phyloP scores from a whole-genome alignment of 192 early-diverging fungal genomes.

The Phycomyces blakesleeanus region DNA sequence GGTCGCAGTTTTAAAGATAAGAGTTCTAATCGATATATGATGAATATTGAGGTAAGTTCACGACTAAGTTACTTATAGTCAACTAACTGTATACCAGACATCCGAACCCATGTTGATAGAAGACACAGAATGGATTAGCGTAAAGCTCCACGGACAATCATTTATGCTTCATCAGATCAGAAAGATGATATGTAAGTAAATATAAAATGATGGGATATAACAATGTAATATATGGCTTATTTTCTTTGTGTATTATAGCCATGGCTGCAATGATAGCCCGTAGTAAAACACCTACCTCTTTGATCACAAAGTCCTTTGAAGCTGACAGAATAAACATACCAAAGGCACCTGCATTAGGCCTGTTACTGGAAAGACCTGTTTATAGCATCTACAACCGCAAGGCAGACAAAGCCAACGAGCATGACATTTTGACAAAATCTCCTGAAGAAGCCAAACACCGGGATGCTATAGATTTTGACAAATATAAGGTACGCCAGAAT shows the following conservation, averaged over 20 bases:
- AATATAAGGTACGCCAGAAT: conserved; percentile 40
- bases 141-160: conserved; percentile 90
- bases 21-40: conserved; percentile 79
- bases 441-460: conserved; percentile 27
- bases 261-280: conserved; percentile 83
- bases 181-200: conserved; percentile 90
- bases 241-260: too few relatives aligned
- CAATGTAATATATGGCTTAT: too few relatives aligned
- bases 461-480: conserved; percentile 51
- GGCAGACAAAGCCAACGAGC: conserved; percentile 12
- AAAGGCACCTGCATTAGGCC: conserved; percentile 89
- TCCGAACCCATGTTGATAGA: conserved; percentile 64
- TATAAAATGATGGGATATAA: background rate
- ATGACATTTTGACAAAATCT: background rate
- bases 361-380: conserved; percentile 78
- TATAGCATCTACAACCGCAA: conserved; percentile 66
- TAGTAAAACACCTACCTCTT: conserved; percentile 57
- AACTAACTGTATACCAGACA: conserved; percentile 11
- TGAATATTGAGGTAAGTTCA: conserved; percentile 61
- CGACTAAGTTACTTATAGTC: background rate
- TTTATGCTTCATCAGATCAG: conserved; percentile 99
- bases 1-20: conserved; percentile 70
- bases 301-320: conserved; percentile 67
- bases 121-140: conserved; percentile 83
- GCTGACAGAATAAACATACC: conserved; percentile 86